Evolutionary conservation across 2,329 filamentous ascomycete species (phyloP).

Genomic region (Paecilomyces dactylethromorphus): DNA sequence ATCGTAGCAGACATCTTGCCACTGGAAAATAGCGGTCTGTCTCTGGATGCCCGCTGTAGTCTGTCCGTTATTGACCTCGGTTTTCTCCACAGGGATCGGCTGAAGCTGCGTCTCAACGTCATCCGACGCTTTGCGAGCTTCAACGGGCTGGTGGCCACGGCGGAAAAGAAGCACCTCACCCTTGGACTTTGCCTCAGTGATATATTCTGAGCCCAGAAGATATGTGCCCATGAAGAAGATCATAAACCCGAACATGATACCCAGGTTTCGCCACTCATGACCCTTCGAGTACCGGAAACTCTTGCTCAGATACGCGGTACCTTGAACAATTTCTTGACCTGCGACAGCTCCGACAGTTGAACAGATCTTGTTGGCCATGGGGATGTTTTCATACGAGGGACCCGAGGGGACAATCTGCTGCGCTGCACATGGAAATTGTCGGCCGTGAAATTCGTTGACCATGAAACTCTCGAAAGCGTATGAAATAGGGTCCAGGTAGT

Average conservation of each 20-base stretch:
- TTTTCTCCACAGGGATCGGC: slow-evolving; percentile 11
- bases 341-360: slow-evolving; percentile 10
- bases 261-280: slow-evolving; percentile 63
- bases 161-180: slow-evolving; percentile 69
- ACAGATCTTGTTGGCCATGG: slow-evolving; percentile 16
- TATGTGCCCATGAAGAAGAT: slow-evolving; percentile 56
- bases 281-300: slow-evolving; percentile 51
- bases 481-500: slow-evolving; percentile 25
- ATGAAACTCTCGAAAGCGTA: slow-evolving; percentile 24
- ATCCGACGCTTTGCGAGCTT: slow-evolving; percentile 1
- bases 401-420: slow-evolving; percentile 12
- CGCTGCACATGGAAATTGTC: slow-evolving; percentile 21
- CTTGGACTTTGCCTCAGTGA: slow-evolving; percentile 62
- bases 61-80: neutral
- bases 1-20: slow-evolving; percentile 75
- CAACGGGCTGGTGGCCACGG: slow-evolving; percentile 3
- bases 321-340: slow-evolving; percentile 33
- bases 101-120: slow-evolving; percentile 11
- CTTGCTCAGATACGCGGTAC: slow-evolving; percentile 50
- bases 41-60: slow-evolving; percentile 39
- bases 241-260: slow-evolving; percentile 59
- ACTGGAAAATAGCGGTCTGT: slow-evolving; percentile 73
- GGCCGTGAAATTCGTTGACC: slow-evolving; percentile 25
- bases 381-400: slow-evolving; percentile 13
- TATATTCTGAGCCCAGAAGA: slow-evolving; percentile 37